Base-by-base conservation (phyloP, 2,329 filamentous ascomycete genomes). In the Drechslerella coelobrocha region DNA sequence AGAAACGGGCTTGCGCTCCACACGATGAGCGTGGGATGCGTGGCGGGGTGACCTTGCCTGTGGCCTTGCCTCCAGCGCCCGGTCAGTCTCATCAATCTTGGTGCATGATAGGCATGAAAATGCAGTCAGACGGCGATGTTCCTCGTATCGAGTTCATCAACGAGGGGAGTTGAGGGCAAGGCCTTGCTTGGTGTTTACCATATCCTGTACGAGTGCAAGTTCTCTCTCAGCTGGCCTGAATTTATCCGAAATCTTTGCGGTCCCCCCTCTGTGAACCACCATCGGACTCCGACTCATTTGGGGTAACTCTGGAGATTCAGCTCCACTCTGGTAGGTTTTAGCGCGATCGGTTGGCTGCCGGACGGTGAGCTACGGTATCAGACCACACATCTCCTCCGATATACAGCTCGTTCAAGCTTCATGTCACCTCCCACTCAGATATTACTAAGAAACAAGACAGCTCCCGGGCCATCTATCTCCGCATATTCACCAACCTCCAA, bases 201-300 rank as follows among this genome's bases (percentile, higher is more conserved):
- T 14, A 39, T 39, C 34, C 12, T 39, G 17, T 39, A 10, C 17
- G 12, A 14, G 5, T 19, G 45, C 37, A 5, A 4, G 41, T 8
- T 45, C 26, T 31, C 34, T 14, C 43, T 54, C 54, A 29, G n/a
- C n/a, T n/a, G n/a, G n/a, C n/a, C n/a, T n/a, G 43, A 61, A 68
- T 68, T 68, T 56, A 68, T 68, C 63, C 63, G 63, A 68, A 68
- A 56, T 68, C 63, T 68, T 43, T 56, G 56, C 63, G 55, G 51
- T 24, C 50, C 50, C 21, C n/a, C 56, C 51, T 19, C 39, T 43
- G 51, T 24, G 39, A 47, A 60, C 62, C 39, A 39, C 55, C 61
- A 51, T 51, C 56, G 56, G 63, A 68, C 60, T 68, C 61, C 63
- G 63, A 56, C 55, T 61, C 41, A 51, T 50, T 51, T 56, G 63